Conservation (phyloP, 1,284 basidiomycete species). For the Naganishia albida region DNA sequence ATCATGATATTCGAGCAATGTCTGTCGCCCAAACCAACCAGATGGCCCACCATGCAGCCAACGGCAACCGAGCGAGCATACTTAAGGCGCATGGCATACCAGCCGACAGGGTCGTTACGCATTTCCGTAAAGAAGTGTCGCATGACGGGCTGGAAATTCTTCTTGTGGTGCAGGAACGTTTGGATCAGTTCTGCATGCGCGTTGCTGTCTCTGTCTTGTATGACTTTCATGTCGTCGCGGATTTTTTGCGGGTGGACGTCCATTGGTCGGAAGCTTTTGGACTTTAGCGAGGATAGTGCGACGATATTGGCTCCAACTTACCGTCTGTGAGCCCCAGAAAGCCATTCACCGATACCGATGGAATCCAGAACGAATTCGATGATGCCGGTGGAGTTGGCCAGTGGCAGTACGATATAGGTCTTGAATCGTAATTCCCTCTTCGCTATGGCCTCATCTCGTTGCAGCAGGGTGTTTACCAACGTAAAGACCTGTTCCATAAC, state of each 20-base stretch:
- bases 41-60: constrained; percentile 89
- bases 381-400: constrained; percentile 77
- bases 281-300: neutral
- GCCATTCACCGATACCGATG: constrained; percentile 65
- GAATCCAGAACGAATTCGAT: constrained; percentile 91
- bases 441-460: constrained; percentile 71
- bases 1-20: constrained; percentile 92
- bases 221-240: constrained; percentile 37
- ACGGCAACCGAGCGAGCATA: constrained; percentile 91
- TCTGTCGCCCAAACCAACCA: constrained; percentile 89
- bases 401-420: constrained; percentile 85
- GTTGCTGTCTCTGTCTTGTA: constrained; percentile 47
- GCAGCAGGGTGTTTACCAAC: constrained; percentile 78
- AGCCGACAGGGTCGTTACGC: constrained; percentile 80
- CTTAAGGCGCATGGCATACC: constrained; percentile 89
- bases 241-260: constrained; percentile 39
- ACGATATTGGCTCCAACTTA: constrained; percentile 45
- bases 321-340: constrained; percentile 65
- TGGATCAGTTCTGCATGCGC: constrained; percentile 52
- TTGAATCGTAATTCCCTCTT: constrained; percentile 73
- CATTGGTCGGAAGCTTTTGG: constrained; percentile 41
- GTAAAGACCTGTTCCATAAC: constrained; percentile 99
- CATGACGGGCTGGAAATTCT: constrained; percentile 79
- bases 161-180: constrained; percentile 61
- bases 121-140: constrained; percentile 90